phyloP scores from a whole-genome alignment of 2,329 filamentous ascomycete genomes.

The Ophiostoma tasmaniense region DNA sequence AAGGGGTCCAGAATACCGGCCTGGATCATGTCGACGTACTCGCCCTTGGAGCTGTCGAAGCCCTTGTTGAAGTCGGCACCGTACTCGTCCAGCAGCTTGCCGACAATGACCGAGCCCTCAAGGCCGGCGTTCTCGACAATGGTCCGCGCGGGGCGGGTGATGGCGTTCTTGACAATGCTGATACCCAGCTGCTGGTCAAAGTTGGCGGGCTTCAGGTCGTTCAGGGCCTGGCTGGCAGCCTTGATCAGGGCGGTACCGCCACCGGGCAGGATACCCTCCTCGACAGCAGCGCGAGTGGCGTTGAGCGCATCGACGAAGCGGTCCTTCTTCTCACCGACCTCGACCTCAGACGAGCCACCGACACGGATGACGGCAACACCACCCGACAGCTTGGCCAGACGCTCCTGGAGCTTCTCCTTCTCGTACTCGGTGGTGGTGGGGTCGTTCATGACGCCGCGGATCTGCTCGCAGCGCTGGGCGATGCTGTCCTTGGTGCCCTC shows the following conservation, averaged over 20 bases:
- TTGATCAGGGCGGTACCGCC: constrained; percentile 98
- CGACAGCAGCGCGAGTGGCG: constrained; percentile 93
- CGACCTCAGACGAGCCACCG: constrained; percentile 92
- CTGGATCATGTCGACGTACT: constrained; percentile 98
- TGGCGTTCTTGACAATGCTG: constrained; percentile 94
- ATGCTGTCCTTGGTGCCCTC: constrained; percentile 92
- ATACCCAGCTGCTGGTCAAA: constrained; percentile 99
- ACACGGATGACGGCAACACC: constrained; percentile 99
- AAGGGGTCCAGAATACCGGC: constrained; percentile 97
- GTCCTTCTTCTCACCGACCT: constrained; percentile 99
- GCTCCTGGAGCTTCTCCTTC: constrained; percentile 99
- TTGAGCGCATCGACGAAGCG: constrained; percentile 97
- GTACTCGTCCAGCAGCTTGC: constrained; percentile 94
- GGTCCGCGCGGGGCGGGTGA: constrained; percentile 85
- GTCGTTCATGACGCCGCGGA: constrained; percentile 92
- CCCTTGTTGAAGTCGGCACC: constrained; percentile 94
- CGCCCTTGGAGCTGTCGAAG: constrained; percentile 90
- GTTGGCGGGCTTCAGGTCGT: constrained; percentile 77
- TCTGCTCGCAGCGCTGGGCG: constrained; percentile 95
- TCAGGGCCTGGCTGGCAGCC: constrained; percentile 82
- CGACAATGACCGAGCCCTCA: constrained; percentile 92
- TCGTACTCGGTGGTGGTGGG: constrained; percentile 95
- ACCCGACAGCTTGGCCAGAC: constrained; percentile 96
- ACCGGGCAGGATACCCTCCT: constrained; percentile 97
- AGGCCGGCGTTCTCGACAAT: constrained; percentile 97